A percentile compares a stretch with the other conserved stretches of the same genome.
phyloP scores from a whole-genome alignment of 768 basidiomycete genomes.

The Tylopilus vinaceipallidus region DNA sequence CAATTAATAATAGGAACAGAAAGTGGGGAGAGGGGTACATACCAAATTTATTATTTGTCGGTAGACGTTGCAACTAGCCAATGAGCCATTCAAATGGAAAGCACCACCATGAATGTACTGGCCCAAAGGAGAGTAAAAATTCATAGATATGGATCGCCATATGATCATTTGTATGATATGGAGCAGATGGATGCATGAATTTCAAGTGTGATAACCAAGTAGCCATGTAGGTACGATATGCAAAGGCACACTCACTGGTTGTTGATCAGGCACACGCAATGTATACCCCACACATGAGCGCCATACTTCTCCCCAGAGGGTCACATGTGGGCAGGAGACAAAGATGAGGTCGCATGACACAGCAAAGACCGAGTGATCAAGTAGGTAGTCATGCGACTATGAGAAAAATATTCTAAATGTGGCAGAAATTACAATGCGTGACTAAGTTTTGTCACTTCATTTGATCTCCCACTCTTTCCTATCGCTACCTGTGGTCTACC shows the following conservation, averaged over 20 bases:
- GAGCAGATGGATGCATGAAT: background rate
- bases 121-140: background rate
- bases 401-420: too few species aligned
- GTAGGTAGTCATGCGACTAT: too few species aligned
- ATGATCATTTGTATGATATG: background rate
- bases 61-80: background rate
- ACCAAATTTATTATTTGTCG: background rate
- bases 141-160: background rate
- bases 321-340: too few species aligned
- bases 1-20: too few species aligned
- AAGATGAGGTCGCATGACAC: too few species aligned
- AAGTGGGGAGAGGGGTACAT: background rate
- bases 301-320: too few species aligned
- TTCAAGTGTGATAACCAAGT: background rate
- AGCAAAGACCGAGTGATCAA: too few species aligned
- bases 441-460: too few species aligned
- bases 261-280: background rate
- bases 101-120: background rate
- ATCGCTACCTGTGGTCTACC: too few species aligned
- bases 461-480: too few species aligned
- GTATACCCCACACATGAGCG: background rate
- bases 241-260: background rate
- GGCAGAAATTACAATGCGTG: too few species aligned
- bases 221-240: background rate
- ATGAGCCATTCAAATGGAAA: conserved; percentile 1